Percentiles rank a stretch among this genome's conserved stretches.
Conservation (phyloP, 2,329 filamentous ascomycete genomes). For the Verticillium dahliae region DNA sequence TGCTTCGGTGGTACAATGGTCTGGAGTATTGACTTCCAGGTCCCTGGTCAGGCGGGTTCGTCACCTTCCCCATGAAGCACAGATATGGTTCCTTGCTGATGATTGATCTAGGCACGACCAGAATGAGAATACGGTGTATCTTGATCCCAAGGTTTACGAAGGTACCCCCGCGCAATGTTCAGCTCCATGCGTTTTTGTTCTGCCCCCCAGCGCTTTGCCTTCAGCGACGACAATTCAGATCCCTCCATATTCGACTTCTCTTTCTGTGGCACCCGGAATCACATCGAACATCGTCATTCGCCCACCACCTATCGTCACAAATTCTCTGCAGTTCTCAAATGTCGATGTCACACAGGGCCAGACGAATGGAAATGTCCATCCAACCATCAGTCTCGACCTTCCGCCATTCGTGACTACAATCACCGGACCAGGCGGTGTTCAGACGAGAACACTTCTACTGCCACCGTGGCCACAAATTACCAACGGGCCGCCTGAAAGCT, state of each 20-base stretch:
- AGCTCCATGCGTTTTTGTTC: background rate
- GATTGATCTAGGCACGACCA: too few species aligned
- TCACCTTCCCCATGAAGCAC: too few species aligned
- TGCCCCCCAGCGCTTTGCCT: slow-evolving; percentile 1
- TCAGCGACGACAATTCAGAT: background rate
- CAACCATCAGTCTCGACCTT: background rate
- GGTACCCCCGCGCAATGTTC: background rate
- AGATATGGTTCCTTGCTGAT: too few species aligned
- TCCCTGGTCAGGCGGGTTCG: background rate
- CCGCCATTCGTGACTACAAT: background rate
- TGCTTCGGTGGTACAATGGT: slow-evolving; percentile 26
- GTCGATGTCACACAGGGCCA: background rate
- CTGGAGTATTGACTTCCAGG: slow-evolving; percentile 20
- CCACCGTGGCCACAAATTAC: background rate
- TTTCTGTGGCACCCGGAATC: background rate
- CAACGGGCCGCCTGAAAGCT: background rate
- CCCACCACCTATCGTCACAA: background rate
- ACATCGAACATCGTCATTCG: background rate
- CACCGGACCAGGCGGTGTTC: background rate
- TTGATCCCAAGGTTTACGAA: background rate
- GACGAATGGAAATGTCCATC: background rate
- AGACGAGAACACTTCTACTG: background rate
- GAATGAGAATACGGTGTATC: background rate
- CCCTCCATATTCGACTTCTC: background rate
- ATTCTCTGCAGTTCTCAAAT: background rate